Base-by-base conservation (phyloP, 257 asterid species). In the Ligustrum vulgare region DNA sequence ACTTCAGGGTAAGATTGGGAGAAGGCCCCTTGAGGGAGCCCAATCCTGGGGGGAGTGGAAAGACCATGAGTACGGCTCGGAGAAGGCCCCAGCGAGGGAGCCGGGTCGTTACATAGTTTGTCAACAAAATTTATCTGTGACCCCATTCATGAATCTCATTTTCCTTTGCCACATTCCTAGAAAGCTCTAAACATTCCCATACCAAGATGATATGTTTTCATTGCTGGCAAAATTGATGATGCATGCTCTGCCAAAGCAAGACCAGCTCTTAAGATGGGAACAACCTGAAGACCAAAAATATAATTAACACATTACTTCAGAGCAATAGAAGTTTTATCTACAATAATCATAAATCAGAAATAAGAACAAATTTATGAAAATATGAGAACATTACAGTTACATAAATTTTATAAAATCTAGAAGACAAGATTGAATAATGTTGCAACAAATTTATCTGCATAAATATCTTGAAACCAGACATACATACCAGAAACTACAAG, bases 261-360 rank as follows among this genome's bases (percentile, higher is more conserved):
- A 72, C 99, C 99, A 73, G 98, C 99, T 83, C 99, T 93, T 93
- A 95, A 81, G 80, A 95, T 91, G 75, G 99, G 99, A 82, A 95
- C 86, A 79, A 95, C 80, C 99, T 95, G 91, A 71, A 85, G 72
- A 77, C 67, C 58, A 83, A 66, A 64, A 78, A 22, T 10, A 9
- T 11, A 9, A 23, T 9, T 10, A 25, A 8, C n/a, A 25, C 5
- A 10, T 60, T 58, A 22, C 12, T 58, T 58, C 23, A 41, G 33
- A 2, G 66, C 66, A 58, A 23, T 6, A 23, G 66, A 20, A 58
- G 9, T 2, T 3, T 10, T 58, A 7, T 60, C 67, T 60, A 22
- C 13, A 60, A 56, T 15, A 20, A 56, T 7, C 8, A 3, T n/a
- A n/a, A n/a, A 20, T 56, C 28, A 22, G 25, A 47, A 47, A n/a